phyloP scores from a whole-genome alignment of 2,329 filamentous ascomycete genomes.

The Microcyclospora pomicola region DNA sequence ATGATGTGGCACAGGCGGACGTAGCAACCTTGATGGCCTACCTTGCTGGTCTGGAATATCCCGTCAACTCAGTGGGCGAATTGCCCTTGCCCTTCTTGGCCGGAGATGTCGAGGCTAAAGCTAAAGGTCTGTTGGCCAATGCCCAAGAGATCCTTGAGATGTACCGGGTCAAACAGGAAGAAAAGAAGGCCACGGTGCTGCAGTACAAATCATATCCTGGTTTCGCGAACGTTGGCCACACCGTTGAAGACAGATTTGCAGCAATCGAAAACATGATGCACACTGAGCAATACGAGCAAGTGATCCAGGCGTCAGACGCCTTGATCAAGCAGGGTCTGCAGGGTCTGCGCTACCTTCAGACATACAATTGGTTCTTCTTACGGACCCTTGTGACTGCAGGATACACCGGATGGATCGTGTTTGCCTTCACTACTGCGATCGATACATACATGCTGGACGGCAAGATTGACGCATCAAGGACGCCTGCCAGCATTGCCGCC shows the following conservation, averaged over 20 bases:
- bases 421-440: conserved; percentile 76
- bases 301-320: conserved; percentile 63
- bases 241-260: conserved; percentile 52
- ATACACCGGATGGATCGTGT: conserved; percentile 92
- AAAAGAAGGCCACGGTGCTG: conserved; percentile 63
- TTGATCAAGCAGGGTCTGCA: conserved; percentile 66
- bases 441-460: conserved; percentile 75
- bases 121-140: conserved; percentile 72
- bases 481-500: conserved; percentile 41
- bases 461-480: conserved; percentile 49
- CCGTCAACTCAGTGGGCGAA: conserved; percentile 91
- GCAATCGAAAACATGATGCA: conserved; percentile 57
- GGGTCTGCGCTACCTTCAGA: conserved; percentile 86
- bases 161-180: conserved; percentile 84
- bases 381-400: conserved; percentile 76
- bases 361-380: conserved; percentile 96
- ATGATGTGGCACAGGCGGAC: conserved; percentile 90
- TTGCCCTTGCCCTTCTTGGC: conserved; percentile 73
- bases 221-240: conserved; percentile 49
- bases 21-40: conserved; percentile 93
- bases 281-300: conserved; percentile 52
- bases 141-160: conserved; percentile 82
- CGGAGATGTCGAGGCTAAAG: conserved; percentile 60
- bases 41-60: conserved; percentile 73
- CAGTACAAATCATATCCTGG: conserved; percentile 63